Evolutionary conservation across 192 early-diverging fungal genomes (phyloP), one percentile per base, ranked within the genome.

Genomic region (Backusella sp.): DNA sequence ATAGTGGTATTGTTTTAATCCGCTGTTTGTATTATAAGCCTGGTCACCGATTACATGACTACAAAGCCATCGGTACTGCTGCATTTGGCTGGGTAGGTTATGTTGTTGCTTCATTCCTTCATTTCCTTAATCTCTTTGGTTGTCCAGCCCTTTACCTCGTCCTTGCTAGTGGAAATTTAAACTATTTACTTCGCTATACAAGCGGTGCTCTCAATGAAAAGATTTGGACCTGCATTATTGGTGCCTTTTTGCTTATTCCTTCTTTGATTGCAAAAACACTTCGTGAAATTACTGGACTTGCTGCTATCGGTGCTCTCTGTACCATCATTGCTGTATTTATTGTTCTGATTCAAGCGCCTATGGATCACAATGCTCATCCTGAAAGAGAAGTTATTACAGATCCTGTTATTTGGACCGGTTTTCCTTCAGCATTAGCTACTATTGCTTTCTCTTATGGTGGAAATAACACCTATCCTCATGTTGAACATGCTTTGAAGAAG

Each of bases 361-460:
- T 83, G 65, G 84, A 92, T 30, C 34, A 84, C 67, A 59, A 69
- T 12, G 74, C 85, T 56, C 78, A 78, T 26, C 77, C 83, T 41
- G 67, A 80, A 68, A 70, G 14, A 32, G 84, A 82, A 35, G 74
- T 82, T 23, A 66, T 68, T 5, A 88, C 90, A 72, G 69, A 78
- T 23, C 69, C 78, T 52, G 88, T 95, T n/a, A 88, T 90, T 21
- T 89, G 89, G 66, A 81, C 84, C 11, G 91, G 88, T 68, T 86
- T 96, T 44, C 93, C 94, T 44, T 87, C 88, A 6, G 90, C 93
- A 7, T 72, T 96, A 9, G 93, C 93, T 4, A 93, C 93, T 0
- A 92, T 96, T 80, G 88, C 90, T 23, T 95, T 96, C 82, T 94
- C 92, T 77, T 96, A 90, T 73, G 87, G 91, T n/a, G 94, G 94